Base-by-base conservation (phyloP, 2,329 filamentous ascomycete species). In the Purpureocillium takamizusanense region DNA sequence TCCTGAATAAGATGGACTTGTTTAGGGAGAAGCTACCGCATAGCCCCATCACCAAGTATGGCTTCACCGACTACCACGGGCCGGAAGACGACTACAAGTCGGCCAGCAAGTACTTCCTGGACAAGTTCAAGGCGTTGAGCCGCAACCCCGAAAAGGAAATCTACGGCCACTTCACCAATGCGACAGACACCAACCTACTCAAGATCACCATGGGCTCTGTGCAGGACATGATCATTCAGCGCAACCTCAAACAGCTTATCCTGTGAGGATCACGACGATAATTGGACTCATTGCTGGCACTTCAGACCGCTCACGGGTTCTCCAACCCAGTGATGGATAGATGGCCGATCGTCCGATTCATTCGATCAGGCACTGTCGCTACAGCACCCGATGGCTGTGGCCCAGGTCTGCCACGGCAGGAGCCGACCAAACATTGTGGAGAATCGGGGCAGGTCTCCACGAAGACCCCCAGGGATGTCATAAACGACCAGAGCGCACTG, bases 201-300 rank as follows among this genome's bases (percentile, higher is more conserved):
- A 89, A 88, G 65, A 86, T 87, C 46, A 90, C 86, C 30, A 90
- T 90, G 86, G 74, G 76, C 46, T 86, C 83, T 10, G 85, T 90
- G 39, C 84, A 90, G 62, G 85, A 90, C 59, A 90, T 87, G 80
- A 86, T 88, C 52, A 86, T 88, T 53, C 83, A 88, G 62, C 82
- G 82, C 57, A 88, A 88, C 58, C 70, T 89, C 40, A 85, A 86
- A 63, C 81, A 83, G 62, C 67, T 88, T 53, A 86, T 89, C 44
- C 46, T 61, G 45, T 60, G 51, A 51, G 41, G 34, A 44, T 44
- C 31, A 18, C 31, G 38, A 36, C 32, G n/a, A 18, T 31, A 11
- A 16, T 31, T 14, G 27, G 27, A 29, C 27, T 27, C 25, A 18
- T 29, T 25, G 14, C 29, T 36, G 15, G 27, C 34, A 25, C 23